Base-by-base conservation (phyloP, 768 basidiomycete genomes). In the Heimioporus sp. region DNA sequence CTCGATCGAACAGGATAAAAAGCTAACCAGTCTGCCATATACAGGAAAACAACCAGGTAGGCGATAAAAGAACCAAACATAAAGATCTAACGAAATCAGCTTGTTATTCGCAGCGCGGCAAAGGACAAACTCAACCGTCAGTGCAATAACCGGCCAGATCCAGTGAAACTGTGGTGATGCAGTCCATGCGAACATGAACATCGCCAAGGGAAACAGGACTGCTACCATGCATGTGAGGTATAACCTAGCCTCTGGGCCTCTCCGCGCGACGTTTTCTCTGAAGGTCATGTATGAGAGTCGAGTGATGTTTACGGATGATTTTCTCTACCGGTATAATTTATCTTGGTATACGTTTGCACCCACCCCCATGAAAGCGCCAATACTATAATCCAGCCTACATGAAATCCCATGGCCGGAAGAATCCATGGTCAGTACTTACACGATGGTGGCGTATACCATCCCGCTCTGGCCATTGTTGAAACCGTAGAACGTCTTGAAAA, bases 141-240 rank as follows among this genome's bases (percentile, higher is more conserved):
- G 41, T 44, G 58, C 53, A 21, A 65, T 56, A n/a, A 54, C 38
- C 6, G 62, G 60, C 55, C 56, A 82, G 38, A 85, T 80, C 86
- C 87, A 90, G 48, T 76, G 80, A 2, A 86, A 72, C 8, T 56
- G 55, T 1, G 73, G 56, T 50, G 75, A 79, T 15, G 81, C 78
- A 19, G 82, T 81, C 81, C 85, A 87, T 0, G 83, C 86, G 62
- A 83, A 90, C 36, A 89, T 81, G 66, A 87, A 80, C 76, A 86
- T 81, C 15, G 76, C 76, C 3, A 72, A 52, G 0, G 84, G 83
- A 50, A 84, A 72, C 8, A 83, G 57, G 41, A 82, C 49, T 0
- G 75, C 81, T 0, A 78, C 82, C 32, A 75, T 57, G 59, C 83
- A 83, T 11, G 82, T 76, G 21, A 72, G 66, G 52, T 80, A 83